Base-by-base conservation (phyloP, 148 eudicot genomes). In the Salicornia ramosissima region DNA sequence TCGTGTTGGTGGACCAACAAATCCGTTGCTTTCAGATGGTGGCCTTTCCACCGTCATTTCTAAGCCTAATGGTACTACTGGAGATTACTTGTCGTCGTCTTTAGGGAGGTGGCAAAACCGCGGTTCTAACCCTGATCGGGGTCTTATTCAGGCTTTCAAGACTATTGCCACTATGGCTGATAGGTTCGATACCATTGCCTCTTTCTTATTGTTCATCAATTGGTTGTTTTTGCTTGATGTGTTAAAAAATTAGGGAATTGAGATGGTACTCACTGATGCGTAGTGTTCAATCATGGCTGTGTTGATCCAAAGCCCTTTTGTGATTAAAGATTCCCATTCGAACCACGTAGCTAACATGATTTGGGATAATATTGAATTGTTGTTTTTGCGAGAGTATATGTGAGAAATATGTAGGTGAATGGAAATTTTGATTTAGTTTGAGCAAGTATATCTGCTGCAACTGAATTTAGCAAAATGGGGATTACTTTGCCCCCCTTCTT, bases 91-190 rank as follows among this genome's bases (percentile, higher is more conserved):
- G 5, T 75, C 90, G 0, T 86, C 91, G 0, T 89, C 96, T 0
- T 77, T 89, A 0, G 95, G 96, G 0, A 74, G 98, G 1, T 85
- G 90, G 96, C 94, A 86, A 89, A 92, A 86, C 21, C 91, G 94
- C 22, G 96, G 93, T 0, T 68, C 89, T 0, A 87, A 86, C 26
- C 87, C 94, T 25, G 89, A 90, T 78, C 94, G 96, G 0, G 70
- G 83, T 1, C 85, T 92, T 25, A 82, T 88, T 31, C 59, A 71
- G 63, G 94, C 94, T 0, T 90, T 90, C 49, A 90, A 83, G 77
- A 84, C 87, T 24, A 93, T 90, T 9, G 90, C 88, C 12, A 86
- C 87, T 65, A 90, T 93, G 98, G 87, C 89, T 58, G 96, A 93
- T 77, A 86, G 97, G 98, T 91, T 9, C 55, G 60, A 12, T 26